phyloP scores from a whole-genome alignment of 2,329 filamentous ascomycete genomes.

The Amphichorda felina region DNA sequence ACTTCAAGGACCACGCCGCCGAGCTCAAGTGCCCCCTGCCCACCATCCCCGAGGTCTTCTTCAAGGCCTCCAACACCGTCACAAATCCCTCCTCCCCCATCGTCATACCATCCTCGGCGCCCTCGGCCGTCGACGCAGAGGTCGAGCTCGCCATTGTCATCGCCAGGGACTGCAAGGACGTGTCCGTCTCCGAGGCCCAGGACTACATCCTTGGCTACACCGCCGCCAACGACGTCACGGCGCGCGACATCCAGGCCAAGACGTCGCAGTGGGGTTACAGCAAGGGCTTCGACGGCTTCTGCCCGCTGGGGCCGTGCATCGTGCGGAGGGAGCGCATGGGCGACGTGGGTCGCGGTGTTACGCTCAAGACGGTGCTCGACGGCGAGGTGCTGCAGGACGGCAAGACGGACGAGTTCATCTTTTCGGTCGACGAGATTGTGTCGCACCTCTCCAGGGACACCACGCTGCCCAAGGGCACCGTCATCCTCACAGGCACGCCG shows the following conservation, averaged over 20 bases:
- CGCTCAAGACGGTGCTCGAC: slow-evolving; percentile 10
- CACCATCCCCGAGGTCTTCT: slow-evolving; percentile 19
- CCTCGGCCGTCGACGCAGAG: slow-evolving; percentile 35
- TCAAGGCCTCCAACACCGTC: slow-evolving; percentile 28
- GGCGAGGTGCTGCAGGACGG: slow-evolving; percentile 11
- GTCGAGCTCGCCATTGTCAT: slow-evolving; percentile 38
- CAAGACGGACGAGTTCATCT: slow-evolving; percentile 12
- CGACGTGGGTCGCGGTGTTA: slow-evolving; percentile 3
- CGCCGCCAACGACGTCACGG: slow-evolving; percentile 42
- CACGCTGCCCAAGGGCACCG: slow-evolving; percentile 12
- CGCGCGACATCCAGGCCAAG: slow-evolving; percentile 34
- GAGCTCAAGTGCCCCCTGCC: slow-evolving; percentile 14
- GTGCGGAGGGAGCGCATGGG: slow-evolving; percentile 6
- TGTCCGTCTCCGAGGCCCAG: slow-evolving; percentile 30
- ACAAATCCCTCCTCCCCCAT: slow-evolving; percentile 26
- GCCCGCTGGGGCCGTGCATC: slow-evolving; percentile 25
- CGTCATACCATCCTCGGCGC: slow-evolving; percentile 30
- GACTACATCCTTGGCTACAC: slow-evolving; percentile 45
- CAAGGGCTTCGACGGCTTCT: slow-evolving; percentile 36
- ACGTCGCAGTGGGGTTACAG: slow-evolving; percentile 37
- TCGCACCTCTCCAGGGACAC: slow-evolving; percentile 11
- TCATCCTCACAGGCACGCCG: slow-evolving; percentile 15
- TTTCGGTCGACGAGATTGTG: slow-evolving; percentile 15
- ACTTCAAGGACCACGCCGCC: slow-evolving; percentile 17
- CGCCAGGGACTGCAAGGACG: slow-evolving; percentile 31